Conservation (phyloP, 2,329 filamentous ascomycete species). For the Annulohypoxylon truncatum region DNA sequence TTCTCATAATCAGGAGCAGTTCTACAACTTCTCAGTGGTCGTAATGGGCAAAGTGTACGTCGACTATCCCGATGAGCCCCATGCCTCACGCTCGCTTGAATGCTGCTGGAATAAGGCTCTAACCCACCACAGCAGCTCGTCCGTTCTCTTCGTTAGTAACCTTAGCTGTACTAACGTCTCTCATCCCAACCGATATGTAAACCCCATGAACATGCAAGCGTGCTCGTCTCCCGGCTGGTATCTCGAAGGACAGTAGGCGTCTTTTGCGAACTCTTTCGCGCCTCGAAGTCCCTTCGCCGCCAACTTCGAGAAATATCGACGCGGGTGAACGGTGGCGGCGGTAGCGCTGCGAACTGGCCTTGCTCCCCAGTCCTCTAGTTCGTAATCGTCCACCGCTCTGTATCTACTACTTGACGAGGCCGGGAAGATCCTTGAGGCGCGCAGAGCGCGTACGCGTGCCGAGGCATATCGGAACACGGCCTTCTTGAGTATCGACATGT, state of each 20-base stretch:
- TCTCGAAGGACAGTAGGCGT: neutral
- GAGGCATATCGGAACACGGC: slow-evolving; percentile 11
- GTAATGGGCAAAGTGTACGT: neutral
- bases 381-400: slow-evolving; percentile 10
- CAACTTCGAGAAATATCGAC: neutral
- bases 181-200: slow-evolving; percentile 20
- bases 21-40: slow-evolving; percentile 8
- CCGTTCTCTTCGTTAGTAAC: neutral
- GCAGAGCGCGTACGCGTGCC: neutral
- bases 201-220: slow-evolving; percentile 12
- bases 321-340: neutral
- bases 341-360: neutral
- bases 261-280: neutral
- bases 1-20: neutral
- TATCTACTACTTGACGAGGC: slow-evolving; percentile 9
- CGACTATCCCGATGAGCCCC: neutral
- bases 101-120: neutral
- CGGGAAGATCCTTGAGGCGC: slow-evolving; percentile 3
- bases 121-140: neutral
- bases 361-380: slow-evolving; percentile 10
- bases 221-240: slow-evolving; percentile 1
- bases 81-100: neutral
- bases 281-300: neutral
- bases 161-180: neutral
- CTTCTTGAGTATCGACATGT: slow-evolving; percentile 16